Percentiles rank a stretch among this genome's conserved stretches.
Evolutionary conservation across 164 flowering plant species (phyloP).

Genomic region (Aristolochia contorta): DNA sequence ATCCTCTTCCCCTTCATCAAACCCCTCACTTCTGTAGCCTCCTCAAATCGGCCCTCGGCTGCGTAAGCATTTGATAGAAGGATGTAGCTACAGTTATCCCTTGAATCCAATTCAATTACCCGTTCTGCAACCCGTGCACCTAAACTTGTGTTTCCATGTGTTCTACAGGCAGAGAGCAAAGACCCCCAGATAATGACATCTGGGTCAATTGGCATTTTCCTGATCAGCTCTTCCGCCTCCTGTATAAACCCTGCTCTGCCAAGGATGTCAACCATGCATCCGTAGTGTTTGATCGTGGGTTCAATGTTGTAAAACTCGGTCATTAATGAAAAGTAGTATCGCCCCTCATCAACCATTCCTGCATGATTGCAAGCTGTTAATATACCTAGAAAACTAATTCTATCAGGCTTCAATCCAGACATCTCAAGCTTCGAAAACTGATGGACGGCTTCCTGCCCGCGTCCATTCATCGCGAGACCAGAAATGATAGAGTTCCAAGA

Average conservation of each 20-base stretch:
- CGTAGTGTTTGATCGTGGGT: conserved; percentile 59
- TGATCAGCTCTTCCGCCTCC: conserved; percentile 53
- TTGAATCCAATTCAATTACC: conserved; percentile 30
- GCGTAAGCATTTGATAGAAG: conserved; percentile 60
- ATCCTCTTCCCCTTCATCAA: conserved; percentile 35
- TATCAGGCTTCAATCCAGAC: conserved; percentile 37
- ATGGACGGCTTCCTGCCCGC: conserved; percentile 38
- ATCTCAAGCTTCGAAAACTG: conserved; percentile 41
- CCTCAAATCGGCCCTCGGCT: conserved; percentile 25
- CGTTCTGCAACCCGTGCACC: conserved; percentile 39
- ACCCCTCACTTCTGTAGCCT: conserved; percentile 40
- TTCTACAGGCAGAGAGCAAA: conserved; percentile 47
- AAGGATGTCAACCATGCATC: conserved; percentile 56
- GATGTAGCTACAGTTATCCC: conserved; percentile 36
- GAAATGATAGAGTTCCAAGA: conserved; percentile 73
- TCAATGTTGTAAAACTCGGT: conserved; percentile 29
- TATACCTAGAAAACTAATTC: conserved; percentile 52
- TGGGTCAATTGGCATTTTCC: conserved; percentile 40
- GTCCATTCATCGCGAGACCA: conserved; percentile 66
- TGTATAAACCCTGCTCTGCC: conserved; percentile 50
- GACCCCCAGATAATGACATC: conserved; percentile 65
- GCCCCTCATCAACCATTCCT: conserved; percentile 45
- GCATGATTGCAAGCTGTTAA: conserved; percentile 64
- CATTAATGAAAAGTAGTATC: conserved; percentile 40
- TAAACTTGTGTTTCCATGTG: conserved; percentile 38